A percentile compares a stretch with the other conserved stretches of the same genome.
Conservation (phyloP, 2,329 filamentous ascomycete genomes). For the Aspergillus piperis region DNA sequence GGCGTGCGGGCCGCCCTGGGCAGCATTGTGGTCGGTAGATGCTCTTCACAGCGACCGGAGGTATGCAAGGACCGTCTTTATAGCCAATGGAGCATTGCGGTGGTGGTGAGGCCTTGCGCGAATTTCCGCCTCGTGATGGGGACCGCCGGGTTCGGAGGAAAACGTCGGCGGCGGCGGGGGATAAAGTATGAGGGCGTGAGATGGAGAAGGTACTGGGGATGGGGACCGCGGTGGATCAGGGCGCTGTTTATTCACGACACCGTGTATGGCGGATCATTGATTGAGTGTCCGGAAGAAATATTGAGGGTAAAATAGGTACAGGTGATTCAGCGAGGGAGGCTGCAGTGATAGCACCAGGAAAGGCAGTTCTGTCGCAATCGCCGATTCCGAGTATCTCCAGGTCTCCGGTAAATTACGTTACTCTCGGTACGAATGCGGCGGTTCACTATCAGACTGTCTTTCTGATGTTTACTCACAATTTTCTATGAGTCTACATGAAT, state of each 20-base stretch:
- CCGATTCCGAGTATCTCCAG: constrained; percentile 4
- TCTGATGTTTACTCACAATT: background rate
- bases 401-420: constrained; percentile 6
- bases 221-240: constrained; percentile 6
- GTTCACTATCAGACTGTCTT: background rate
- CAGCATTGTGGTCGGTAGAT: constrained; percentile 34
- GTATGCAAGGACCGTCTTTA: background rate
- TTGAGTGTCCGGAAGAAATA: background rate
- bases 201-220: background rate
- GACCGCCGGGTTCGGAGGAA: constrained; percentile 41
- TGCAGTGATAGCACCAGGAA: constrained; percentile 9
- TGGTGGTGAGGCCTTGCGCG: constrained; percentile 17
- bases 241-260: constrained; percentile 1
- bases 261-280: background rate
- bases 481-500: background rate
- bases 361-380: constrained; percentile 30
- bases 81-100: constrained; percentile 29
- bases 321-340: background rate
- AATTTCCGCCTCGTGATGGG: constrained; percentile 26
- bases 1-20: constrained; percentile 39
- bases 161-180: constrained; percentile 18
- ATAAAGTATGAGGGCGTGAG: constrained; percentile 10
- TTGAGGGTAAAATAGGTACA: background rate
- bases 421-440: constrained; percentile 1
- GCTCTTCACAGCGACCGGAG: constrained; percentile 11